Evolutionary conservation across 495 filamentous ascomycete genomes (phyloP).

Genomic region (Xylaria telfairii): DNA sequence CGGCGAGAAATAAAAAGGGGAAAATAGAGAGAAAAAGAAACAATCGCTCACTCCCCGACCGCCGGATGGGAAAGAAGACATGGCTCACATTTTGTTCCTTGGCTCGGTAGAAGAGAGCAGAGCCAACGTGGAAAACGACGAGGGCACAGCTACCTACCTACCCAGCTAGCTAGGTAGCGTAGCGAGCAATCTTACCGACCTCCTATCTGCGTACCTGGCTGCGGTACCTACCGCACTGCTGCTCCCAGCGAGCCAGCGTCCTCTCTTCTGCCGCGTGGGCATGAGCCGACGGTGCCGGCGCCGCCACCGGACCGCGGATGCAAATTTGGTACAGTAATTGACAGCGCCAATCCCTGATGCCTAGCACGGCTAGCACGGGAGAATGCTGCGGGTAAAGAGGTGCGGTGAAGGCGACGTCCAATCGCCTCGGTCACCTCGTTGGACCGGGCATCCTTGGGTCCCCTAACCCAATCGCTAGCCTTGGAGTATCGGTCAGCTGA

Average conservation of each 20-base stretch:
- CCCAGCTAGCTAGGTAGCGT: neutral
- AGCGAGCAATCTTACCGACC: too few species aligned
- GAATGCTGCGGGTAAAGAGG: constrained; percentile 23
- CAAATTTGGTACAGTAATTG: constrained; percentile 13
- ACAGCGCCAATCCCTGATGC: constrained; percentile 7
- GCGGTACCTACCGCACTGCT: neutral
- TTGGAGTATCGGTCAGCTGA: constrained; percentile 16
- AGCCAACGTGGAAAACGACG: constrained; percentile 13
- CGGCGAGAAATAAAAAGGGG: neutral
- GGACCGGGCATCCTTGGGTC: neutral
- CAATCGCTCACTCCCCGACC: constrained; percentile 2
- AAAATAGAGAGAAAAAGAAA: neutral
- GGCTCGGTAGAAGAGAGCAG: neutral
- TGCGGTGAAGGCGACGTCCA: constrained; percentile 7
- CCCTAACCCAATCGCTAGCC: neutral
- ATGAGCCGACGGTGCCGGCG: constrained; percentile 22
- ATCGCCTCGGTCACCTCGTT: neutral
- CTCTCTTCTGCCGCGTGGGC: constrained; percentile 20
- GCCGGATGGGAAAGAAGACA: constrained; percentile 8
- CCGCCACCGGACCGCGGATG: constrained; percentile 23
- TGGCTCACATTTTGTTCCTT: constrained; percentile 14
- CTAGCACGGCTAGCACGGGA: constrained; percentile 22
- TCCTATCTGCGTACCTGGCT: too few species aligned
- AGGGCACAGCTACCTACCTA: neutral
- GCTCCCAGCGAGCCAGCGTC: neutral